Base-by-base conservation (phyloP, 1,284 basidiomycete species). In the Porogramme epimiltina region DNA sequence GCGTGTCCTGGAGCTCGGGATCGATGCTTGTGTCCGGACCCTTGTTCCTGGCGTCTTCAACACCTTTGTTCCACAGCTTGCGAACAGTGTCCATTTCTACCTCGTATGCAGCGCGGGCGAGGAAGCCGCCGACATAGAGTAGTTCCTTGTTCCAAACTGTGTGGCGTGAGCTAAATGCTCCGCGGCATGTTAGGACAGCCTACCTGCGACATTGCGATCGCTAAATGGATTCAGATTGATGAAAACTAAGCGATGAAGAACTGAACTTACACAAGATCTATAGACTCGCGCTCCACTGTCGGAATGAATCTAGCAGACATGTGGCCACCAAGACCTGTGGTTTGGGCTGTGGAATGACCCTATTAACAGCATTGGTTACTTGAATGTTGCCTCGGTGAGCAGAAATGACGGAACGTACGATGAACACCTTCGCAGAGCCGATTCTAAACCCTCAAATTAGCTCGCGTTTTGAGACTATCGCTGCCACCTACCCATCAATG, bases 231-330 rank as follows among this genome's bases (percentile, higher is more conserved):
- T n/a, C n/a, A n/a, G n/a, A n/a, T n/a, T n/a, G n/a, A n/a, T n/a
- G n/a, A n/a, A n/a, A n/a, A n/a, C n/a, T n/a, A n/a, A n/a, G n/a
- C n/a, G n/a, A 8, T 31, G 28, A 31, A 31, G 5, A 6, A 28
- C 61, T 54, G n/a, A 6, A 47, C 85, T 71, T 68, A 91, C 84
- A 91, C 87, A 4, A 95, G 74, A 70, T 97, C 95, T 57, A 98
- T 88, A 0, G 91, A 93, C 71, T 99, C 96, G 58, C 96, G 84
- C 71, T 99, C 96, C 2, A 99, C 96, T 0, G 96, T 99, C 0
- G 95, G 94, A 53, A 99, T 97, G 67, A 98, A 98, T 8, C 95
- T 80, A 2, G 93, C 89, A 2, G 93, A 85, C 70, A 98, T 84
- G 63, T 96, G 93, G 0, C 95, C 95, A 3, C 91, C 92, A 40